phyloP scores from a whole-genome alignment of 2,329 filamentous ascomycete species.

The Rhexocercosporidium sp. region DNA sequence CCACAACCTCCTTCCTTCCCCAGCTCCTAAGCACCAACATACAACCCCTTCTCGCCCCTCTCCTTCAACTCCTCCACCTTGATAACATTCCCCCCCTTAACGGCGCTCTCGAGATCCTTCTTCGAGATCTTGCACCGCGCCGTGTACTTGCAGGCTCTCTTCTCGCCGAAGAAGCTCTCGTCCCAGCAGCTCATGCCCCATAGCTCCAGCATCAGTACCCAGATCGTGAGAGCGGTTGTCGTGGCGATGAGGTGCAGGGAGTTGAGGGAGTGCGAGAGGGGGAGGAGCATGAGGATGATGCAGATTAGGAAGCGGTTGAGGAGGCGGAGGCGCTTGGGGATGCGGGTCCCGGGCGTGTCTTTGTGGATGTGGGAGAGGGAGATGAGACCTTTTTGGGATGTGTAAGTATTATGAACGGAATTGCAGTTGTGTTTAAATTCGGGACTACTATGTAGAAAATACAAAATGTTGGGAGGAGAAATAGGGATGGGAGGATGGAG shows the following conservation, averaged over 20 bases:
- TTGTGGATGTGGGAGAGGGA: slow-evolving; percentile 62
- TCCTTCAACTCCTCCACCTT: slow-evolving; percentile 31
- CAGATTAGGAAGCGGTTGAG: slow-evolving; percentile 55
- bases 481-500: not conserved
- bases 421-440: too few species aligned
- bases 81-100: slow-evolving; percentile 32
- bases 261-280: slow-evolving; percentile 52
- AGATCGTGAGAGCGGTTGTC: slow-evolving; percentile 51
- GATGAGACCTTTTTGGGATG: slow-evolving; percentile 49
- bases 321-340: slow-evolving; percentile 57
- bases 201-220: slow-evolving; percentile 55
- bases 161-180: slow-evolving; percentile 51
- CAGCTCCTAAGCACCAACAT: slow-evolving; percentile 14
- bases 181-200: slow-evolving; percentile 54
- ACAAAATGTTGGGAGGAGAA: not conserved
- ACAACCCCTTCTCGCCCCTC: slow-evolving; percentile 31
- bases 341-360: slow-evolving; percentile 47
- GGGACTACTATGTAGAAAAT: too few species aligned
- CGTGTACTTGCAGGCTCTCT: slow-evolving; percentile 47
- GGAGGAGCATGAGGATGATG: slow-evolving; percentile 59
- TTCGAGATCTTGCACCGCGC: slow-evolving; percentile 47
- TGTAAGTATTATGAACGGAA: not conserved
- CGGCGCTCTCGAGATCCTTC: slow-evolving; percentile 43
- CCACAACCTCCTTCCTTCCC: not conserved
- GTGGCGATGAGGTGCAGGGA: slow-evolving; percentile 53